Evolutionary conservation across 345 rosid species (phyloP), one percentile per base, ranked within the genome.

Genomic region (Excoecaria cochinchinensis): DNA sequence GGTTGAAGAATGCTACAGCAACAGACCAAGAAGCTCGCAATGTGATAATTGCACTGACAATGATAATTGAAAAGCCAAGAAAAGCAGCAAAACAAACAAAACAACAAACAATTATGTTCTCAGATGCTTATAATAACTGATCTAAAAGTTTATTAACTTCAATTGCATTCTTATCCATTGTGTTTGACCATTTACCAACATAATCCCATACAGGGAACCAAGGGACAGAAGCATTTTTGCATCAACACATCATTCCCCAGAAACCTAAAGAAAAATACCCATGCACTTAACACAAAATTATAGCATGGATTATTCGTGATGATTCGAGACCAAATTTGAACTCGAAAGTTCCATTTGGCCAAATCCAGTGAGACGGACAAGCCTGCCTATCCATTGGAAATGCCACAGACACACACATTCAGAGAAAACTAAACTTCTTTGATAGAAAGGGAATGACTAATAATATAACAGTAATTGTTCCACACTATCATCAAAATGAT

Each of bases 401-500:
- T 50, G 15, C 48, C 59, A 31, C 14, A 36, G 44, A 38, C 68
- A n/a, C 14, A 19, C 15, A 14, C 10, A 65, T 40, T 8, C 14
- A 24, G 2, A 39, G 56, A 36, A 36, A 40, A 55, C 19, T 5
- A 40, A 40, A 56, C 44, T 53, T 53, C 11, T 14, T 21, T 7
- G 9, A 46, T 15, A 24, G 15, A 46, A 13, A n/a, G 24, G 56
- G 22, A 72, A 72, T 2, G 13, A 3, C 15, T 52, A 50, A 22
- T 0, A 40, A 64, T 2, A 50, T 14, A 0, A 8, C n/a, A 46
- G 1, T 5, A 10, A 50, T 38, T 36, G 15, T 16, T 51, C 55
- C 10, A 19, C 67, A 76, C 47, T 48, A 55, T 25, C 4, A 46
- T 22, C 59, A 46, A 44, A 77, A 64, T 52, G 65, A n/a, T 16